Base-by-base conservation (phyloP, 257 asterid genomes). In the Rehmannia glutinosa region DNA sequence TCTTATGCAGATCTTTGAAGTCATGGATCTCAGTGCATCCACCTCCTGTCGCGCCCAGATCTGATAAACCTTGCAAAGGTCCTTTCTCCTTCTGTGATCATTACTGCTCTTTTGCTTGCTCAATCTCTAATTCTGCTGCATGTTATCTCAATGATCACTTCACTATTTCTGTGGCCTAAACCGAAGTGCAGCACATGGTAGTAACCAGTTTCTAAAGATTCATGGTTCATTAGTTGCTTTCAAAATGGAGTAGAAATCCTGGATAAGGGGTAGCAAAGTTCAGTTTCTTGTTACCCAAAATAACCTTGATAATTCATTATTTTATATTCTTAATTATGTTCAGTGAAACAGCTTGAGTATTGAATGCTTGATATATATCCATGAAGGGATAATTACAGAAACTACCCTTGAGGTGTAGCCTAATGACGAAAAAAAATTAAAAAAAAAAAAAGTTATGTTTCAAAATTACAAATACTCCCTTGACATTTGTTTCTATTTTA, bases 1-100 rank as follows among this genome's bases (percentile, higher is more conserved):
- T 49, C 36, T 66, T 68, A 11, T 30, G 64, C 82, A 90, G 95
- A 64, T 84, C 95, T 64, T 74, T 90, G 70, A 83, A 73, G 77
- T 70, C 82, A 20, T 87, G 97, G 97, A 85, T 87, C 66, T 80
- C 90, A 8, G 61, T 76, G 27, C 95, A 85, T 73, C 91, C 80
- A 56, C 83, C 95, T 61, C 84, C 85, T 3, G 66, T 75, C 25
- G 76, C 84, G 30, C 73, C 84, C 42, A 84, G 85, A 80, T 53
- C 83, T 8, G 87, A 87, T 64, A 79, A 80, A 72, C 78, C 83
- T 49, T 62, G 52, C 47, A 85, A 77, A 89, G 93, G 97, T 90
- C 46, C 64, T 41, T 52, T 33, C 66, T 72, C 65, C 56, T 53
- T 38, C 55, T 36, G 16, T n/a, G 50, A 12, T 36, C 21, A 15